These are phyloP conservation scores for Lachnum nothofagi DNA, from an alignment of 2,329 filamentous ascomycete species.

Conservation along the genomic window DNA sequence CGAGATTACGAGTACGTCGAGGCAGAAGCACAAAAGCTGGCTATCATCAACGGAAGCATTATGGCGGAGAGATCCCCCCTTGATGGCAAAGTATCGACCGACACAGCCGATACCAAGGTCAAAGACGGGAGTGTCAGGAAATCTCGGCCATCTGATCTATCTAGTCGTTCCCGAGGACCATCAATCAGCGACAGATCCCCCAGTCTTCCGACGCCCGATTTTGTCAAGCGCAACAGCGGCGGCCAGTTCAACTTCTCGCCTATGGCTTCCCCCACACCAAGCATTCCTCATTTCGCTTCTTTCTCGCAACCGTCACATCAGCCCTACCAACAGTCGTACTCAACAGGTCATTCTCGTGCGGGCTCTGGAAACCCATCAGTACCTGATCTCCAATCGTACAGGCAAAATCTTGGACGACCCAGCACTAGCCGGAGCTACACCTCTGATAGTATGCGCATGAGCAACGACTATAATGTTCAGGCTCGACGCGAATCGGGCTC, in stretches of 20 bases:
- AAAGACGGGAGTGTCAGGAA: conserved; percentile 31
- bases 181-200: conserved; percentile 61
- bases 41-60: conserved; percentile 71
- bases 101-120: conserved; percentile 36
- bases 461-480: conserved; percentile 42
- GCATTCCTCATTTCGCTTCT: conserved; percentile 52
- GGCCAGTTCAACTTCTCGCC: conserved; percentile 57
- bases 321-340: conserved; percentile 42
- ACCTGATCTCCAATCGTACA: conserved; percentile 44
- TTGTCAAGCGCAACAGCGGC: conserved; percentile 59
- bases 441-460: conserved; percentile 46
- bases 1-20: conserved; percentile 74
- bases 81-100: conserved; percentile 32
- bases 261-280: conserved; percentile 39
- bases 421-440: conserved; percentile 58
- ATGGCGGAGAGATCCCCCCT: conserved; percentile 12
- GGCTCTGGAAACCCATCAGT: conserved; percentile 54
- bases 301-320: conserved; percentile 42
- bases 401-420: conserved; percentile 39
- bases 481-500: conserved; percentile 51
- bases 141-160: conserved; percentile 29
- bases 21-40: conserved; percentile 63
- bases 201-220: conserved; percentile 60
- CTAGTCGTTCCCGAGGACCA: conserved; percentile 48
- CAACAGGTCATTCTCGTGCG: conserved; percentile 46